These are phyloP conservation scores for Solanum raphanifolium DNA, from an alignment of 257 asterid genomes.

Conservation along the genomic window DNA sequence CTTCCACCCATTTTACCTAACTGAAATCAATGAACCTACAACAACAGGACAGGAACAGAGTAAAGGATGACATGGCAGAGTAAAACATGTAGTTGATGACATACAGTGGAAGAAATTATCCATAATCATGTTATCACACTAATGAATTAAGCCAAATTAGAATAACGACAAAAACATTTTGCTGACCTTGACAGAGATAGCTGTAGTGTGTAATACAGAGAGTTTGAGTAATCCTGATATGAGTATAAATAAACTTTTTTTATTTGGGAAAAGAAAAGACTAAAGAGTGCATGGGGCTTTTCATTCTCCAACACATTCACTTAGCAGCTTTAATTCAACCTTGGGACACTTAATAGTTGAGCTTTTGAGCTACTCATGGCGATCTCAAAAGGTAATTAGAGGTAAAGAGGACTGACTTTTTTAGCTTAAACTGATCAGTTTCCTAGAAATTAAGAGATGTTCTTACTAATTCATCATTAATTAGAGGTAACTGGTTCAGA, in stretches of 20 bases:
- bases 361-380: neutral
- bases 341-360: neutral
- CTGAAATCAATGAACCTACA: neutral
- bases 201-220: neutral
- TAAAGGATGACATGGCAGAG: neutral
- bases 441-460: too few species aligned
- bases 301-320: neutral
- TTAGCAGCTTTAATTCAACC: neutral
- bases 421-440: neutral
- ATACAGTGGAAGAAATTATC: neutral
- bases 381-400: neutral
- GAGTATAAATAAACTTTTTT: neutral
- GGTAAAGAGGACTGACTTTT: neutral
- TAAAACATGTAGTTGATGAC: neutral
- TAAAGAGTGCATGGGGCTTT: neutral
- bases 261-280: neutral
- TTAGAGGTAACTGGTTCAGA: too few species aligned
- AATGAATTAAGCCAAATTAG: neutral
- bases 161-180: neutral
- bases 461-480: too few species aligned
- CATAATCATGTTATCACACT: neutral
- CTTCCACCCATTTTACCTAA: slow-evolving; percentile 53
- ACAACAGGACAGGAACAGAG: neutral
- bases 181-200: neutral
- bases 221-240: neutral